Conservation (phyloP, 805 yeast genomes). For the Candida coleopterorum region DNA sequence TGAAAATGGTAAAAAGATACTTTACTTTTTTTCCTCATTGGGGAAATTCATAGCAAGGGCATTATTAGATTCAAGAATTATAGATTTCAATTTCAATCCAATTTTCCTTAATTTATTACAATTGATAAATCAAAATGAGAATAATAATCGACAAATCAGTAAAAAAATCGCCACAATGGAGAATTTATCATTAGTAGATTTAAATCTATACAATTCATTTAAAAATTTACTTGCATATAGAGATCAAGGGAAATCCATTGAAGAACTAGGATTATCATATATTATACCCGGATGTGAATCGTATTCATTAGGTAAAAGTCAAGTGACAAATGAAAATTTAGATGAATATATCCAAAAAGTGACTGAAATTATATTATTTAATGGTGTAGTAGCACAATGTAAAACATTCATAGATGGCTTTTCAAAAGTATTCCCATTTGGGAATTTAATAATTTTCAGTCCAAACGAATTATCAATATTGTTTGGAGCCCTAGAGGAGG, state of each 20-base stretch:
- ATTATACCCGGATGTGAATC: conserved; percentile 72
- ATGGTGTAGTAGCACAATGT: conserved; percentile 64
- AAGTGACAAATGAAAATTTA: conserved; percentile 51
- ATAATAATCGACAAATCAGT: not conserved
- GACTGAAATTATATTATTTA: conserved; percentile 52
- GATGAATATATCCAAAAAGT: conserved; percentile 53
- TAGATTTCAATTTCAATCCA: conserved; percentile 75
- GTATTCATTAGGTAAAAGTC: conserved; percentile 48
- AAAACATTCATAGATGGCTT: conserved; percentile 75
- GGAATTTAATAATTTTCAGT: conserved; percentile 64
- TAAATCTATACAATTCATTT: conserved; percentile 54
- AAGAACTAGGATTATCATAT: conserved; percentile 57
- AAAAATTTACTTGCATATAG: conserved; percentile 43
- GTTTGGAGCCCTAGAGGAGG: conserved; percentile 79
- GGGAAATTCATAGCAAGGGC: conserved; percentile 89
- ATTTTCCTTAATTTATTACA: conserved; percentile 62
- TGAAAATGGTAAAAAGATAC: conserved; percentile 35
- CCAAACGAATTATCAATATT: conserved; percentile 68
- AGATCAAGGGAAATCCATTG: conserved; percentile 37
- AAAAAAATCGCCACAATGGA: conserved; percentile 27
- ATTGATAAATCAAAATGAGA: conserved; percentile 18
- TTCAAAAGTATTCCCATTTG: conserved; percentile 74
- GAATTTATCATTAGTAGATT: conserved; percentile 50
- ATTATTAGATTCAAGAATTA: conserved; percentile 77
- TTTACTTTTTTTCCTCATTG: conserved; percentile 56